A percentile compares a stretch with the other conserved stretches of the same genome.
These are phyloP conservation scores for Wickerhamiella alocasiicola DNA, from an alignment of 805 yeast species.

Conservation along the genomic window DNA sequence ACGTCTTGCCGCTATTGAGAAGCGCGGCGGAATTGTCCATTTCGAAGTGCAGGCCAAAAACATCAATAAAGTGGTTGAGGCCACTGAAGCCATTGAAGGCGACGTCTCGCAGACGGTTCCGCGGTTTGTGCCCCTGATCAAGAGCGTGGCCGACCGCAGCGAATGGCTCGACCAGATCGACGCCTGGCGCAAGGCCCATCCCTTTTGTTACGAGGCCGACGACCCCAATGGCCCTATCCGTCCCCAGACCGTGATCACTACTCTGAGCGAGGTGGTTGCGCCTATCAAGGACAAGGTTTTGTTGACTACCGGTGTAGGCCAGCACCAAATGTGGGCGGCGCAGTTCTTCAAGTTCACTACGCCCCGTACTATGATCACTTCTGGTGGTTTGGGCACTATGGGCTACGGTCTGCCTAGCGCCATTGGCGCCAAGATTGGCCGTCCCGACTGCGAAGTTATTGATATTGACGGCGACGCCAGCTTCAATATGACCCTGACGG, in stretches of 20 bases:
- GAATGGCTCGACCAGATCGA: conserved; percentile 68
- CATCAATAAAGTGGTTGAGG: conserved; percentile 89
- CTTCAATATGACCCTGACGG: conserved; percentile 95
- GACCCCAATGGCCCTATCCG: conserved; percentile 48
- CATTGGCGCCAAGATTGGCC: conserved; percentile 94
- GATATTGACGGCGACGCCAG: conserved; percentile 99
- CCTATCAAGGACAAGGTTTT: conserved; percentile 58
- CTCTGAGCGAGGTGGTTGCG: conserved; percentile 61
- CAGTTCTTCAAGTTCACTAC: conserved; percentile 90
- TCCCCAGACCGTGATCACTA: conserved; percentile 83
- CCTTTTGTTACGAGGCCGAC: conserved; percentile 71
- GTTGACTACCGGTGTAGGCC: conserved; percentile 97
- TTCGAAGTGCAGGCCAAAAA: conserved; percentile 94
- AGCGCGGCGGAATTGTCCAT: conserved; percentile 91
- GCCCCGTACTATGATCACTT: conserved; percentile 91
- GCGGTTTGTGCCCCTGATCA: conserved; percentile 57
- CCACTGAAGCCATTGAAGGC: conserved; percentile 94
- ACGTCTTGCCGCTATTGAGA: conserved; percentile 71
- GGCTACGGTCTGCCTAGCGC: conserved; percentile 97
- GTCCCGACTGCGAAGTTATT: conserved; percentile 87
- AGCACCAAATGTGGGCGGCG: conserved; percentile 99
- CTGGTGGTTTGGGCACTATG: conserved; percentile 99
- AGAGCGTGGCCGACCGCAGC: conserved; percentile 49
- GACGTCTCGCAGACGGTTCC: conserved; percentile 75
- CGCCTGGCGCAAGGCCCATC: conserved; percentile 77